Conservation (phyloP, 2,329 filamentous ascomycete genomes). For the Cordyceps tenuipes region DNA sequence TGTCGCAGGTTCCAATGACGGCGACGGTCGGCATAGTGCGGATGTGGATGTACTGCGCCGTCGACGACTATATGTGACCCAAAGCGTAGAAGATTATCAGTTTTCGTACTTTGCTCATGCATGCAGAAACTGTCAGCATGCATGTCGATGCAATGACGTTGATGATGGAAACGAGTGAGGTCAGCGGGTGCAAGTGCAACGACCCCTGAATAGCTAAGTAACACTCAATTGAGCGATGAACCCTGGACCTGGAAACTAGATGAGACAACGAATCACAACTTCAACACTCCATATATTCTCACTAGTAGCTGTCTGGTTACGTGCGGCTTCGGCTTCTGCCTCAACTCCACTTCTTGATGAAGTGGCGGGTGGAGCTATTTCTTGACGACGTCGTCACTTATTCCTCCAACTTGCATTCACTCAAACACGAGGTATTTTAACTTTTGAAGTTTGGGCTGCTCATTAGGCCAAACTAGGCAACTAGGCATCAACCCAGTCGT, state of each 20-base stretch:
- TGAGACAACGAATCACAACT: not conserved
- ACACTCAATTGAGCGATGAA: not conserved
- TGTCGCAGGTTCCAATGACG: constrained; percentile 56
- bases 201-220: not conserved
- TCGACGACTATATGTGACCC: not conserved
- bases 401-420: no score
- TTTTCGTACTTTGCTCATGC: not conserved
- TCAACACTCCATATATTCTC: not conserved
- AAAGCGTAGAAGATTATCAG: no score
- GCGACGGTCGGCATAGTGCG: constrained; percentile 32
- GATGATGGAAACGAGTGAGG: not conserved
- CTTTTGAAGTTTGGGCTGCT: no score
- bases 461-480: no score
- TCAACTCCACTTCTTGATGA: constrained; percentile 7
- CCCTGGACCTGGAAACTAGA: not conserved
- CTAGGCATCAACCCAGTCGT: no score
- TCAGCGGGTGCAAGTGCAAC: not conserved
- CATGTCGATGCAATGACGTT: not conserved
- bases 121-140: not conserved
- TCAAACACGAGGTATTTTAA: not conserved
- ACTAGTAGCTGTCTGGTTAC: not conserved
- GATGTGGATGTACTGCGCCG: not conserved
- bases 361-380: not conserved
- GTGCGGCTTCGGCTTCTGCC: not conserved
- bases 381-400: not conserved